A percentile compares a stretch with the other conserved stretches of the same genome.
Evolutionary conservation across 2,329 filamentous ascomycete species (phyloP).

Genomic region (Raffaelea deltoideospora): DNA sequence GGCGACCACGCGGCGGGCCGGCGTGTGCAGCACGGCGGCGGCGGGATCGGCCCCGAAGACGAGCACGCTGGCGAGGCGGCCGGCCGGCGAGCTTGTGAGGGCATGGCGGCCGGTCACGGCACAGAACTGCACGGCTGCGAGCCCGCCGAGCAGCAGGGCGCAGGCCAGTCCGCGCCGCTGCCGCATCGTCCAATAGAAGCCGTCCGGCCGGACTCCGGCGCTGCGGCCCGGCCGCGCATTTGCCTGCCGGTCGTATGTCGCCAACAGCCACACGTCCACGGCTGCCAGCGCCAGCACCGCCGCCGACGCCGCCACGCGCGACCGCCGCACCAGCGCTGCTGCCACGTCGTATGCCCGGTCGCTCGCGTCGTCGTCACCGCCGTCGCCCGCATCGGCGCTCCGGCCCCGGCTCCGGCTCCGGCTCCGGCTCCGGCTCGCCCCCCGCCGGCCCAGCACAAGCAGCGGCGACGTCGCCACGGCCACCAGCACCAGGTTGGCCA

Average conservation of each 20-base stretch:
- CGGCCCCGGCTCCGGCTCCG: background rate
- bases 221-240: conserved; percentile 49
- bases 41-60: conserved; percentile 41
- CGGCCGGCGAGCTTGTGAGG: conserved; percentile 1
- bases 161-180: conserved; percentile 48
- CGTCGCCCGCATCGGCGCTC: background rate
- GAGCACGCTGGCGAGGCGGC: conserved; percentile 3
- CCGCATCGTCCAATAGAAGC: conserved; percentile 56
- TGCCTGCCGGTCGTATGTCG: conserved; percentile 46
- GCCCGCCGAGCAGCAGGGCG: conserved; percentile 43
- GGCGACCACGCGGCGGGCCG: conserved; percentile 51
- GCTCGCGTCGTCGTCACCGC: background rate
- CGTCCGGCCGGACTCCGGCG: conserved; percentile 35
- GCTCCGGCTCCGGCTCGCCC: too few species aligned
- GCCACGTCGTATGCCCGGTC: conserved; percentile 5
- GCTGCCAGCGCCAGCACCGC: conserved; percentile 41
- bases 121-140: conserved; percentile 57
- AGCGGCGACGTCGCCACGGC: conserved; percentile 55
- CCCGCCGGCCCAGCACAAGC: conserved; percentile 38
- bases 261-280: conserved; percentile 51
- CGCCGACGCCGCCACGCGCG: conserved; percentile 57
- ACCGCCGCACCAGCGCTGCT: conserved; percentile 20
- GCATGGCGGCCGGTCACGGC: conserved; percentile 66
- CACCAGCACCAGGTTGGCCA: conserved; percentile 59
- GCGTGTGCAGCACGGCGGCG: conserved; percentile 38